Conservation (phyloP, 495 filamentous ascomycete genomes). For the Talaromyces trachyspermus region DNA sequence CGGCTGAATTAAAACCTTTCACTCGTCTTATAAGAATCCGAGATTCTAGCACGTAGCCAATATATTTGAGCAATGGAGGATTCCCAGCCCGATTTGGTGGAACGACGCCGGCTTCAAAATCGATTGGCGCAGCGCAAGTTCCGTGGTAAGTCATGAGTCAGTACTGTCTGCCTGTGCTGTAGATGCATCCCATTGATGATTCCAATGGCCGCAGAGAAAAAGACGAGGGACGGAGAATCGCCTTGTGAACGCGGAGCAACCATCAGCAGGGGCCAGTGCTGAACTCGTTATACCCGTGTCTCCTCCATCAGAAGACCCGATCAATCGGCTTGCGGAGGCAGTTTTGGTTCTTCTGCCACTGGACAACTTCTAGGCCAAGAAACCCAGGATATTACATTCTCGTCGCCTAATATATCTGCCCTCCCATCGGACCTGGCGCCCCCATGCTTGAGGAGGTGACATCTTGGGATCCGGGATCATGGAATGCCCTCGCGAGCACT, state of each 20-base stretch:
- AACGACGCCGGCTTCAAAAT: conserved; percentile 4
- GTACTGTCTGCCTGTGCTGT: too few relatives aligned
- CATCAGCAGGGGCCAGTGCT: not conserved
- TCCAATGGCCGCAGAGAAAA: conserved; percentile 3
- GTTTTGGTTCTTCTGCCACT: not conserved
- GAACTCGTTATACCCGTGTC: not conserved
- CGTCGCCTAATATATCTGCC: not conserved
- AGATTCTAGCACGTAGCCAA: not conserved
- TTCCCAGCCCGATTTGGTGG: not conserved
- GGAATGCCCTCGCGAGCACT: not conserved
- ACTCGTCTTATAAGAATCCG: too few relatives aligned
- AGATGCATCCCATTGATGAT: not conserved
- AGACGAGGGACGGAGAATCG: conserved; percentile 10
- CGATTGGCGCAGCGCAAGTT: conserved; percentile 1
- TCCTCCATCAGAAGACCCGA: not conserved
- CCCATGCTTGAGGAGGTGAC: not conserved
- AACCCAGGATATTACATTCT: not conserved
- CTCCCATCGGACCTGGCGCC: not conserved
- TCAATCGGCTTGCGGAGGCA: not conserved
- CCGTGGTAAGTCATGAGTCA: not conserved
- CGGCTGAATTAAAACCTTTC: too few relatives aligned
- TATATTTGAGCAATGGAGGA: not conserved
- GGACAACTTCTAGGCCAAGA: not conserved
- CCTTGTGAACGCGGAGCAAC: not conserved
- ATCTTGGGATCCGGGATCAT: not conserved